Conservation (phyloP, 768 basidiomycete genomes). For the Leccinum variicolor region DNA sequence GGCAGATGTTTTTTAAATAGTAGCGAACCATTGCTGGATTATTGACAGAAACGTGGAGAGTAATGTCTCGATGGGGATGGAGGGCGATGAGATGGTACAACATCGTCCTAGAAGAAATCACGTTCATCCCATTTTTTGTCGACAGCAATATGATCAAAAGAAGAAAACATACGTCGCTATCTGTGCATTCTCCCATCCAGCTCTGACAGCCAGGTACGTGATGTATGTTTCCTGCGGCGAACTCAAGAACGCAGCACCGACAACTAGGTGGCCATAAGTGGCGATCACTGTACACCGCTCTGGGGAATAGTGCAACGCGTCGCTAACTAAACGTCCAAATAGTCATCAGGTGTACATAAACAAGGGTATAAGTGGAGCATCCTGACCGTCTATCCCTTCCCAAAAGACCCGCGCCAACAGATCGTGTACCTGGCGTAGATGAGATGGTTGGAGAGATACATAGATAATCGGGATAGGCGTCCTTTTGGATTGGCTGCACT, state of each 20-base stretch:
- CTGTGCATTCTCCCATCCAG: constrained; percentile 78
- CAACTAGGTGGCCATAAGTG: constrained; percentile 63
- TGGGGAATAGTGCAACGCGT: constrained; percentile 64
- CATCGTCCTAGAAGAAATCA: constrained; percentile 51
- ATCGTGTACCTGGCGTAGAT: constrained; percentile 71
- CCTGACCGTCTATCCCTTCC: constrained; percentile 70
- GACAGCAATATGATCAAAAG: not conserved
- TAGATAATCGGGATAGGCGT: constrained; percentile 58
- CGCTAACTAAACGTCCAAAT: constrained; percentile 48
- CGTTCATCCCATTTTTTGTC: not conserved
- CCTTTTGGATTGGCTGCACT: constrained; percentile 43
- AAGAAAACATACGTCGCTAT: constrained; percentile 60
- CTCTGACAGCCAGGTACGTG: constrained; percentile 73
- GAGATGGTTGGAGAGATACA: constrained; percentile 51
- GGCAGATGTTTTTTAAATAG: too few relatives aligned
- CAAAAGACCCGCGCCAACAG: constrained; percentile 68
- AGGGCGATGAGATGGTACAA: constrained; percentile 69
- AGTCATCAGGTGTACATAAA: not conserved
- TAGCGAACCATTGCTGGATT: constrained; percentile 69
- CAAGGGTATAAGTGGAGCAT: not conserved
- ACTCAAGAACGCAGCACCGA: constrained; percentile 73
- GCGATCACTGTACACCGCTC: constrained; percentile 77
- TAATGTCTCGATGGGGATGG: constrained; percentile 75
- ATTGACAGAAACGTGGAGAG: constrained; percentile 78
- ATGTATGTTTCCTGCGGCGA: constrained; percentile 82